Evolutionary conservation across 2,329 filamentous ascomycete genomes (phyloP), one percentile per base, ranked within the genome.

Genomic region (Dothideomycetes sp.): DNA sequence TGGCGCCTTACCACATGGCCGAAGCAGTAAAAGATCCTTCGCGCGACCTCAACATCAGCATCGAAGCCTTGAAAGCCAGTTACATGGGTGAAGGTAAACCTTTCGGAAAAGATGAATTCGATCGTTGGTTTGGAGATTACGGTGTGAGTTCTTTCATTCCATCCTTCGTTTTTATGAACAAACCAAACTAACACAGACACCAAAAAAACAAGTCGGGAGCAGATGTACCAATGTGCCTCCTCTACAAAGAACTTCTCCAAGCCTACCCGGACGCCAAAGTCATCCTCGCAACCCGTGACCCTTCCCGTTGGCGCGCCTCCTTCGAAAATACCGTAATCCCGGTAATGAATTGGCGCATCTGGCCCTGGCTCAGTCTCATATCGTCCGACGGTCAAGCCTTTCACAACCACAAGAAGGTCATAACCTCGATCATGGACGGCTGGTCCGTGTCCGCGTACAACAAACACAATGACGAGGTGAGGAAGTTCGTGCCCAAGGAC

Each of bases 401-500:
- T 10, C 4, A 16, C 2, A 5, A 11, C 2, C 30, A 23, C 27
- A 16, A 22, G n/a, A 2, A 38, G 3, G 17, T 8, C 9, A 17
- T 30, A 15, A 11, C 25, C 11, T 7, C 3, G 16, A 20, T 38
- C 3, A 30, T 31, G 27, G 35, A 38, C 7, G 27, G 27, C 10
- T 31, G 27, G 19, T 22, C 17, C 5, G 22, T 31, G 9, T 11
- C 9, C 11, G 27, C 27, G 7, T 12, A 30, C 3, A 12, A 31
- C 3, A 25, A 28, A 2, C 35, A 38, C 11, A 38, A 38, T 16
- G 19, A 25, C 15, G 35, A 28, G 19, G 27, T 38, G 11, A 25
- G 35, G 6, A 7, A 20, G 15, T 27, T 64, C 4, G 64, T 67
- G 6, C 68, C 70, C 3, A 54, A 61, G 4, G 69, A 71, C 43